Conservation (phyloP, 192 early-diverging fungal species). For the Coemansia sp. region DNA sequence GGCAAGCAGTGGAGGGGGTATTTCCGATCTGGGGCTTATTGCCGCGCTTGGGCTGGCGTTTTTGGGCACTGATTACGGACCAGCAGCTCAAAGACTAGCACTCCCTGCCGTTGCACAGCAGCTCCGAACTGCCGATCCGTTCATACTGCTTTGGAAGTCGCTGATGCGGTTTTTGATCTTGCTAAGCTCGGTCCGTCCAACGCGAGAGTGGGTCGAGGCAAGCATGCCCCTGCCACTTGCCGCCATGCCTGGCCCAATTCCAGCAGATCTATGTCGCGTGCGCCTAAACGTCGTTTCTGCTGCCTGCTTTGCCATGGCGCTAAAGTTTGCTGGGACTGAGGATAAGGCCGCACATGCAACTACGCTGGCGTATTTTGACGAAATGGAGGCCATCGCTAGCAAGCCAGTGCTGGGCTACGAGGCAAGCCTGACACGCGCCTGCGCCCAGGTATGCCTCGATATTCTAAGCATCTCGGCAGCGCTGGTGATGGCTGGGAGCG, state of each 20-base stretch:
- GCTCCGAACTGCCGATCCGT: conserved; percentile 75
- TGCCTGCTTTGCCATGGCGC: conserved; percentile 43
- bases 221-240: conserved; percentile 22
- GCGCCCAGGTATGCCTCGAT: conserved; percentile 71
- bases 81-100: conserved; percentile 67
- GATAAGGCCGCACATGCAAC: conserved; percentile 23
- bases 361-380: conserved; percentile 37
- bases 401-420: conserved; percentile 41
- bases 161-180: conserved; percentile 76
- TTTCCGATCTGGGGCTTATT: conserved; percentile 59
- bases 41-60: conserved; percentile 86
- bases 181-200: conserved; percentile 71
- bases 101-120: conserved; percentile 62
- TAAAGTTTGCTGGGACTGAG: conserved; percentile 49
- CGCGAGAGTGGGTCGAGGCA: conserved; percentile 66
- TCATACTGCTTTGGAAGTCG: conserved; percentile 71
- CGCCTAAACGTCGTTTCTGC: conserved; percentile 36
- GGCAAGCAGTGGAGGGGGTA: conserved; percentile 1
- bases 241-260: background rate
- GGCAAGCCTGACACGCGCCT: conserved; percentile 61
- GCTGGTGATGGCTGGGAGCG: conserved; percentile 84
- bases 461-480: conserved; percentile 64
- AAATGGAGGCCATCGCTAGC: conserved; percentile 19
- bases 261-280: conserved; percentile 34
- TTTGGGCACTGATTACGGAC: conserved; percentile 74